These are phyloP conservation scores for Mycena galericulata DNA, from an alignment of 768 basidiomycete genomes.

Conservation along the genomic window DNA sequence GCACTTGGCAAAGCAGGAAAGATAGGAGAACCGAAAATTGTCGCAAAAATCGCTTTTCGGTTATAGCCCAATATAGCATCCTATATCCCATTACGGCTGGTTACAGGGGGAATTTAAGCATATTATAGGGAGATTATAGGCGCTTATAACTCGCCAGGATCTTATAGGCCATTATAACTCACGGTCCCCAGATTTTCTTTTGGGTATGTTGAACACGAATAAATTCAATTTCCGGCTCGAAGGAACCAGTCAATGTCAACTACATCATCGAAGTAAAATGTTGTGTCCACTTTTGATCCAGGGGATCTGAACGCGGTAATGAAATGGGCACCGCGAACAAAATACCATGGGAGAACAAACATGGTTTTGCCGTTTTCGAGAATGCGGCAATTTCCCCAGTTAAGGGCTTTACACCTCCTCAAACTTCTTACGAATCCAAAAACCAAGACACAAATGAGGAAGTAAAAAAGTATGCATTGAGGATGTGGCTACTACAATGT, in stretches of 20 bases:
- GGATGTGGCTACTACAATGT: no score
- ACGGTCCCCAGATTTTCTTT: conserved; percentile 2
- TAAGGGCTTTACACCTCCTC: no score
- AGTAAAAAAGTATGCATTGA: no score
- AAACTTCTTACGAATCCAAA: no score
- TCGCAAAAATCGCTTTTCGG: neutral
- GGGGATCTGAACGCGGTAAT: conserved; percentile 6
- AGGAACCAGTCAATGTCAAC: conserved; percentile 15
- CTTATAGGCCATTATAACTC: neutral
- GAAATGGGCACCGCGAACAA: conserved; percentile 15
- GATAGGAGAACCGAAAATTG: no score
- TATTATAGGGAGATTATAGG: neutral
- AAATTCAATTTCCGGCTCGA: conserved; percentile 4
- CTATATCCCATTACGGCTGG: neutral
- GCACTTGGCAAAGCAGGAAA: no score
- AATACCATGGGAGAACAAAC: conserved; percentile 6
- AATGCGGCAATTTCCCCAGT: conserved; percentile 12
- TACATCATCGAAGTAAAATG: conserved; percentile 16
- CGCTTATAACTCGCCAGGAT: neutral
- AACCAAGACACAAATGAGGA: no score
- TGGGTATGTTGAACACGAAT: neutral
- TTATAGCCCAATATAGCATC: conserved; percentile 1
- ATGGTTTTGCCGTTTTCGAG: conserved; percentile 13
- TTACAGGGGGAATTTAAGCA: neutral
- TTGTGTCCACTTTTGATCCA: neutral